Percentiles rank a stretch among this genome's conserved stretches.
phyloP scores from a whole-genome alignment of 1,139 yeast genomes.

The Yamadazyma diospyri region DNA sequence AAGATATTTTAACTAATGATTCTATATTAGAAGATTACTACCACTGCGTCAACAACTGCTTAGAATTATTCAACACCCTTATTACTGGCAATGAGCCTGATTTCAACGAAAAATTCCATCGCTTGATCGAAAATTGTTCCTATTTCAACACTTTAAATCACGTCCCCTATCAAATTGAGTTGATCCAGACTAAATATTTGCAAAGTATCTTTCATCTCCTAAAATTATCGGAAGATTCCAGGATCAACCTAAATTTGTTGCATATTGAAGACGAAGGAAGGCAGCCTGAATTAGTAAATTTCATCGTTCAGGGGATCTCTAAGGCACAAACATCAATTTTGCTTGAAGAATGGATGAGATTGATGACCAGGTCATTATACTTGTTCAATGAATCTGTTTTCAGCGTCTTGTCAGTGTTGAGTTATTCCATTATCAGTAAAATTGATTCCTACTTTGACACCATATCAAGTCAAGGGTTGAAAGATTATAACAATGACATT shows the following conservation, averaged over 20 bases:
- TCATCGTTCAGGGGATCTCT: constrained; percentile 39
- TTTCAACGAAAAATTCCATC: constrained; percentile 38
- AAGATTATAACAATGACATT: constrained; percentile 24
- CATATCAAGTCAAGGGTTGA: constrained; percentile 7
- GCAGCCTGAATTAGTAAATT: constrained; percentile 31
- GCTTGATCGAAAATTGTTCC: constrained; percentile 26
- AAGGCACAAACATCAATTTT: constrained; percentile 34
- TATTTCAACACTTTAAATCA: constrained; percentile 16
- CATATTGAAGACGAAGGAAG: constrained; percentile 30
- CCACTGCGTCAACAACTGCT: constrained; percentile 26
- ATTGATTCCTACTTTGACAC: constrained; percentile 33
- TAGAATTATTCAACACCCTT: constrained; percentile 43
- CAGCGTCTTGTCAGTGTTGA: constrained; percentile 47
- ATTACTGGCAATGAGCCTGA: constrained; percentile 56
- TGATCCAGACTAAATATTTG: constrained; percentile 27
- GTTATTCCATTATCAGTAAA: constrained; percentile 48
- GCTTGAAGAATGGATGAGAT: constrained; percentile 45
- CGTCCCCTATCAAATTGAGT: constrained; percentile 23
- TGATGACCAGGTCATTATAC: constrained; percentile 44
- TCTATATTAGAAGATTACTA: constrained; percentile 21
- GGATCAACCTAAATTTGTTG: constrained; percentile 27
- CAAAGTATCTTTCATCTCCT: constrained; percentile 30
- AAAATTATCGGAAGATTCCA: constrained; percentile 28
- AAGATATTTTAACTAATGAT: constrained; percentile 18
- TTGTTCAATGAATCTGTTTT: constrained; percentile 50